Conservation (phyloP, 345 rosid genomes). For the Eucalyptus erythrocorys region DNA sequence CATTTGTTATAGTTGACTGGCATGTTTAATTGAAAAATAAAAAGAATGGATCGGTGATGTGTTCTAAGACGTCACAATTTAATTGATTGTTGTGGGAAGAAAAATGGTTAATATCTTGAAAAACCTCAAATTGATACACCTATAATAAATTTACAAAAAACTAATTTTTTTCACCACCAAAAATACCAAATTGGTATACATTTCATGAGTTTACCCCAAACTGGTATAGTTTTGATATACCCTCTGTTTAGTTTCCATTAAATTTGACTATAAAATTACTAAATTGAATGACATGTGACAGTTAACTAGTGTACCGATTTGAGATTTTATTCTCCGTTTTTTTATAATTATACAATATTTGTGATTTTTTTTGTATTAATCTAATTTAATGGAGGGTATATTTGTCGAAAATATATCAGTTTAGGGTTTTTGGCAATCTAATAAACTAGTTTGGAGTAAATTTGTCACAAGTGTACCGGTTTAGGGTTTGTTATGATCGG, state of each 20-base stretch:
- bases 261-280: rapidly evolving
- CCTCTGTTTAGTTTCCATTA: rapidly evolving
- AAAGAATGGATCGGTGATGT: rapidly evolving
- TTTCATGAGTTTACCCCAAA: rapidly evolving
- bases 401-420: no score
- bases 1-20: no score
- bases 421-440: rapidly evolving
- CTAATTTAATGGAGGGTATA: rapidly evolving
- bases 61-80: rapidly evolving
- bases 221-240: no score
- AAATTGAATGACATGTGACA: no score
- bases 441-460: no score
- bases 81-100: no score
- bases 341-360: no score
- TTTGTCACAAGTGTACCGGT: rapidly evolving
- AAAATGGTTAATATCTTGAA: no score
- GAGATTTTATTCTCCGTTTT: no score
- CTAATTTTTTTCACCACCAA: rapidly evolving
- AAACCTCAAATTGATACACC: rapidly evolving
- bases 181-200: rapidly evolving
- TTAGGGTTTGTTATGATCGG: no score
- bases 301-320: rapidly evolving
- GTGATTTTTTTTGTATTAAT: no score
- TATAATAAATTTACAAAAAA: rapidly evolving
- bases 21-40: no score